phyloP scores from a whole-genome alignment of 78 protist species.

The Dictyostelium intermedium region DNA sequence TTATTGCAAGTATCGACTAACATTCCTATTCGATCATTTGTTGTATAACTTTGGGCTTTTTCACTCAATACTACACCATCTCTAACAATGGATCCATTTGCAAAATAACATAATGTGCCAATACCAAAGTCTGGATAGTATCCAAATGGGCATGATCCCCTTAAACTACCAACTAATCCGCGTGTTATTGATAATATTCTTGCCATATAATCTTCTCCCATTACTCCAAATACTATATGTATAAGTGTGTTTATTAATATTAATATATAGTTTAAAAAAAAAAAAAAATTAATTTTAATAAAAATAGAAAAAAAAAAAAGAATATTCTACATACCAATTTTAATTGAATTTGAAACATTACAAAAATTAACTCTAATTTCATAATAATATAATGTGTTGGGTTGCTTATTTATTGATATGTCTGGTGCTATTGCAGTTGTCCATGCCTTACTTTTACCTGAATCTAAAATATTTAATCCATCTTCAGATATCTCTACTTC shows the following conservation, averaged over 20 bases:
- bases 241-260: background rate
- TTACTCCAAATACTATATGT: conserved; percentile 50
- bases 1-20: conserved; percentile 36
- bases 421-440: conserved; percentile 23
- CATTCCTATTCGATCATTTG: conserved; percentile 56
- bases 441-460: conserved; percentile 68
- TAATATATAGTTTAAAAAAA: too few species aligned
- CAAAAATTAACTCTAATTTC: conserved; percentile 62
- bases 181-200: background rate
- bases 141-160: conserved; percentile 67
- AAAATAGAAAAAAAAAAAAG: too few species aligned
- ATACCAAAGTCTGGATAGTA: conserved; percentile 36
- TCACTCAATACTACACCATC: conserved; percentile 14
- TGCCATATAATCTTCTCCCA: conserved; percentile 13
- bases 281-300: too few species aligned
- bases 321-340: conserved; percentile 66
- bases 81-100: conserved; percentile 48
- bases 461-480: conserved; percentile 10
- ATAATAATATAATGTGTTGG: conserved; percentile 19
- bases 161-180: conserved; percentile 49
- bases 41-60: conserved; percentile 29
- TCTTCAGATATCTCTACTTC: conserved; percentile 24
- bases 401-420: background rate
- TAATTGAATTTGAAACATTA: conserved; percentile 44
- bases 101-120: conserved; percentile 67